Conservation (phyloP, 116 monocot genomes). For the Zostera marina region DNA sequence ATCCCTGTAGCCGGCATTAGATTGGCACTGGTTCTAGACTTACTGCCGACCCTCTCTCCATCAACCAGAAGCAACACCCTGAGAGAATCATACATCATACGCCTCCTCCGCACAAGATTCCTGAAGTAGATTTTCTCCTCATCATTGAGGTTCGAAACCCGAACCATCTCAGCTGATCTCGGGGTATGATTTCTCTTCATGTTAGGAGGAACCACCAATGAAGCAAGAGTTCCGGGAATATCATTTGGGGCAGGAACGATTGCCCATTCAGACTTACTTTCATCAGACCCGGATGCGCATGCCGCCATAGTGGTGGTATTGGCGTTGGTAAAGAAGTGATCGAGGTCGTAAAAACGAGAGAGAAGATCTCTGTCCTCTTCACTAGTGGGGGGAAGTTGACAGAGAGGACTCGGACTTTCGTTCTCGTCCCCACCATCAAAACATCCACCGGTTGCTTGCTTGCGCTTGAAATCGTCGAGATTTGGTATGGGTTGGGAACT, state of each 20-base stretch:
- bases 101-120: constrained; percentile 47
- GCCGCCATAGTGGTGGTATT: neutral
- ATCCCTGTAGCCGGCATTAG: constrained; percentile 56
- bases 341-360: constrained; percentile 49
- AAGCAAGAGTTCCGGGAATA: neutral
- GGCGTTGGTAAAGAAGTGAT: constrained; percentile 24
- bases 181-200: constrained; percentile 12
- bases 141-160: constrained; percentile 34
- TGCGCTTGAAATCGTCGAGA: neutral
- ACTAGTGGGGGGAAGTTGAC: constrained; percentile 14
- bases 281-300: neutral
- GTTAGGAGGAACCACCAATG: constrained; percentile 8
- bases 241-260: neutral
- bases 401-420: constrained; percentile 19
- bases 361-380: constrained; percentile 39
- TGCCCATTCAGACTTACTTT: neutral
- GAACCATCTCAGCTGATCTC: constrained; percentile 73
- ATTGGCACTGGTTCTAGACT: constrained; percentile 22
- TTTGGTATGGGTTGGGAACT: neutral
- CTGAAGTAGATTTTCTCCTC: constrained; percentile 51
- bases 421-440: neutral
- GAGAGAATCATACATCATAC: constrained; percentile 61
- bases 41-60: constrained; percentile 10
- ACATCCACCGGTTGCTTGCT: neutral
- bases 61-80: constrained; percentile 28